Evolutionary conservation across 306 rosid species (phyloP).

Genomic region (Dalbergia cochinchinensis): DNA sequence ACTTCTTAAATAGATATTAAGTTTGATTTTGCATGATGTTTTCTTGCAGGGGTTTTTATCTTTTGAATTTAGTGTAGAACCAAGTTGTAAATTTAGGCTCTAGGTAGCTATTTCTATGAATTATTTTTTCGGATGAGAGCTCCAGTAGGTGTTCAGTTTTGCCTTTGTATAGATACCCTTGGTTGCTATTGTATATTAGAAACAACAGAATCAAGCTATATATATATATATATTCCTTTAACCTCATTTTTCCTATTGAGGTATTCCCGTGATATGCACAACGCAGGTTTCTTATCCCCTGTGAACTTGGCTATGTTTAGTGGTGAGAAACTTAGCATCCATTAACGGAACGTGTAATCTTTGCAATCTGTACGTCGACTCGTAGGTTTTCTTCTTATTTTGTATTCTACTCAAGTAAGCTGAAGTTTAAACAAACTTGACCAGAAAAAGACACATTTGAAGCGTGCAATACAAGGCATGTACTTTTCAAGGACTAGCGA

Average conservation of each 20-base stretch:
- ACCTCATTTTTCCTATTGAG: neutral
- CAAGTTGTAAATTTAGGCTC: conserved; percentile 39
- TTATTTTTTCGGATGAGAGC: neutral
- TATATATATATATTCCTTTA: neutral
- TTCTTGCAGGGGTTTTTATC: neutral
- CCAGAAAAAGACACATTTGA: neutral
- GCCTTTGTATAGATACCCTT: conserved; percentile 15
- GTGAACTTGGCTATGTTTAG: neutral
- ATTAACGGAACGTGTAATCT: neutral
- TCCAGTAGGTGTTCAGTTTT: conserved; percentile 3
- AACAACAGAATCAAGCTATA: conserved; percentile 26
- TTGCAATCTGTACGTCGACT: neutral
- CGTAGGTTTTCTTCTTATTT: neutral
- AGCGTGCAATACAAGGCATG: neutral
- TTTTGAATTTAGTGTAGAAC: conserved; percentile 27
- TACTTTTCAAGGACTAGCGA: neutral
- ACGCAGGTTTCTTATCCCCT: neutral
- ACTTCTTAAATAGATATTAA: conserved; percentile 17
- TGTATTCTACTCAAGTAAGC: neutral
- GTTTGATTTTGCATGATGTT: conserved; percentile 34
- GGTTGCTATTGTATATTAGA: conserved; percentile 32
- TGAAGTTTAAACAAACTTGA: neutral
- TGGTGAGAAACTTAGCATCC: neutral
- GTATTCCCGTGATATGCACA: neutral
- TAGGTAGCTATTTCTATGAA: conserved; percentile 13